Percentiles rank a stretch among this genome's conserved stretches.
These are phyloP conservation scores for Sicyos edulis DNA, from an alignment of 306 rosid genomes.

Conservation along the genomic window DNA sequence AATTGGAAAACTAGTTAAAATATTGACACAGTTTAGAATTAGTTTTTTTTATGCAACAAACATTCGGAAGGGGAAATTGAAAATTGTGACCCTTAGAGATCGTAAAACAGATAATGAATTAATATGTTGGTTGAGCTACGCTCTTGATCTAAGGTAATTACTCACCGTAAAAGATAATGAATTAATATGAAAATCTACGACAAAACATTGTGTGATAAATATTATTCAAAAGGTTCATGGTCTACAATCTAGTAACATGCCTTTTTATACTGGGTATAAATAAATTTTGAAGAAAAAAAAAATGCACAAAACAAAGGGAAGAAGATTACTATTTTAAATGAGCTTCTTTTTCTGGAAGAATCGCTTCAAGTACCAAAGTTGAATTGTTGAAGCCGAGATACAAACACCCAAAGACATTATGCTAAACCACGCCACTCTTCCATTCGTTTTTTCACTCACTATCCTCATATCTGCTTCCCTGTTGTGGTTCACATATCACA, in stretches of 20 bases:
- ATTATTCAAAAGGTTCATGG: not conserved
- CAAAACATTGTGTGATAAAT: conserved; percentile 10
- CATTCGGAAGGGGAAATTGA: too few species aligned
- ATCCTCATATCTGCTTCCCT: conserved; percentile 86
- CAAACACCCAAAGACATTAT: conserved; percentile 73
- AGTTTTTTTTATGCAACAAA: too few species aligned
- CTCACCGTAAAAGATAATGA: not conserved
- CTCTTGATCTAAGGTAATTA: too few species aligned
- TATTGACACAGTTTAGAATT: not conserved
- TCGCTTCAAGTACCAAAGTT: conserved; percentile 76
- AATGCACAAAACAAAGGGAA: not conserved
- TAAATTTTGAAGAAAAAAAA: not conserved
- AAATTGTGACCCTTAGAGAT: too few species aligned
- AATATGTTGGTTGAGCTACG: too few species aligned
- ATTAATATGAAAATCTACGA: not conserved
- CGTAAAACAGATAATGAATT: too few species aligned
- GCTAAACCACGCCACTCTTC: conserved; percentile 77
- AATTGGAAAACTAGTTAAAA: not conserved
- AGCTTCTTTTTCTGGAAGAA: conserved; percentile 95
- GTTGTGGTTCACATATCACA: conserved; percentile 15
- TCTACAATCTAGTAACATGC: conserved; percentile 7
- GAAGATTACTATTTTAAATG: conserved; percentile 21
- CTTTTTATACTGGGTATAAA: not conserved
- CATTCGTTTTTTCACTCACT: conserved; percentile 75
- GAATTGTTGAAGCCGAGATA: conserved; percentile 64